Conservation (phyloP, 345 rosid genomes). For the Turritis glabra region DNA sequence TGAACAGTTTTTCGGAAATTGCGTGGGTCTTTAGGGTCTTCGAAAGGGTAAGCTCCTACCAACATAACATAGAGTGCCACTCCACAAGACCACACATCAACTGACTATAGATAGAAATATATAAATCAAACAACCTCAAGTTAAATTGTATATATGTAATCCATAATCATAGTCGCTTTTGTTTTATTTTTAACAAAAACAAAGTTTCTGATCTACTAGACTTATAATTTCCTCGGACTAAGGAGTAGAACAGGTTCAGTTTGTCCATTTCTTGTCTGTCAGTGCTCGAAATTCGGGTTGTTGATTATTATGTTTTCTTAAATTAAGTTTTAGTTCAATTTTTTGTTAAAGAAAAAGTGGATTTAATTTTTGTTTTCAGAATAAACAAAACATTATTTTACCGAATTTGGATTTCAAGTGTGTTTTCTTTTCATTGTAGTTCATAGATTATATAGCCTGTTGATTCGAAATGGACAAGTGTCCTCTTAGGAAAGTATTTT, state of each 20-base stretch:
- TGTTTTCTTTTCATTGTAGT: too few species aligned
- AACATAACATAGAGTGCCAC: constrained; percentile 84
- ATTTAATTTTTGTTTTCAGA: too few species aligned
- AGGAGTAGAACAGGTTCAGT: neutral
- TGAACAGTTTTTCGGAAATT: constrained; percentile 71
- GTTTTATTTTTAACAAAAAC: neutral
- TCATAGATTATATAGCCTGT: neutral
- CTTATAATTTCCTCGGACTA: neutral
- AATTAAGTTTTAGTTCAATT: too few species aligned
- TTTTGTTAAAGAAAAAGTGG: too few species aligned
- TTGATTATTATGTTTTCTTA: too few species aligned
- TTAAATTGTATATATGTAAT: neutral
- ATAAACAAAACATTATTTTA: too few species aligned
- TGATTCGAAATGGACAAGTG: neutral
- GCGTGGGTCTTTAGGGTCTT: constrained; percentile 67
- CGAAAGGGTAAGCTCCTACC: constrained; percentile 84
- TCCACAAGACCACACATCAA: constrained; percentile 90
- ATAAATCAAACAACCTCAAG: neutral
- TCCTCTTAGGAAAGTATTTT: constrained; percentile 9
- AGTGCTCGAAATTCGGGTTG: neutral
- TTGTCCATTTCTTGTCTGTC: neutral
- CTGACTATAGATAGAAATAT: constrained; percentile 43
- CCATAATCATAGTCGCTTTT: neutral
- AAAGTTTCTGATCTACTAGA: neutral
- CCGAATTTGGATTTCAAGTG: too few species aligned